phyloP scores from a whole-genome alignment of 768 basidiomycete species.

The Pilatotrama ljubarskyi region DNA sequence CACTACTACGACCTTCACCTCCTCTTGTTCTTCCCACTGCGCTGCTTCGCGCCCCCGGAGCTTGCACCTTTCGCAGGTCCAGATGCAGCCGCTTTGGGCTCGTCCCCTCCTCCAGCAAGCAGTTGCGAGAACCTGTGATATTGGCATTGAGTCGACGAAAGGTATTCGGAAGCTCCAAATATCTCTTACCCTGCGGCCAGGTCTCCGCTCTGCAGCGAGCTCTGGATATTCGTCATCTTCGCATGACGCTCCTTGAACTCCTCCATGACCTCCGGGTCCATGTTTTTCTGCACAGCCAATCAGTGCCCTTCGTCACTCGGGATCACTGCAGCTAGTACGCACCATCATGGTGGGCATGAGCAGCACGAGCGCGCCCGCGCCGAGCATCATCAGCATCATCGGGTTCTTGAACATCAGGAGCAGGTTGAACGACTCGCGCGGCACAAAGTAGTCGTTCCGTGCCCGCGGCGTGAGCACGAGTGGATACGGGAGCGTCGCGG shows the following conservation, averaged over 20 bases:
- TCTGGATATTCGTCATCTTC: constrained; percentile 55
- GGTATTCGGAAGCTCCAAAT: background rate
- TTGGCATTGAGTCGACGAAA: background rate
- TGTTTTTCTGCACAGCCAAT: constrained; percentile 56
- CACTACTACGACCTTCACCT: constrained; percentile 28
- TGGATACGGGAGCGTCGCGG: constrained; percentile 60
- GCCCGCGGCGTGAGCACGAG: constrained; percentile 54
- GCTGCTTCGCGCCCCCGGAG: constrained; percentile 24
- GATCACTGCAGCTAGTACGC: constrained; percentile 33
- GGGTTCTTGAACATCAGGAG: constrained; percentile 78
- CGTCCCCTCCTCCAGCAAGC: constrained; percentile 40
- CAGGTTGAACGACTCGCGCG: constrained; percentile 71
- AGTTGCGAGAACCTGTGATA: constrained; percentile 44
- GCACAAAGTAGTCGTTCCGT: constrained; percentile 64
- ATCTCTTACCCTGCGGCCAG: constrained; percentile 52
- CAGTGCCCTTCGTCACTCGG: background rate
- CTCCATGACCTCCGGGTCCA: constrained; percentile 70
- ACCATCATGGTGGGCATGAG: constrained; percentile 80
- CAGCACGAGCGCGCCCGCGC: constrained; percentile 65
- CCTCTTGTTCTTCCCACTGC: constrained; percentile 36
- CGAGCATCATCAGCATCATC: constrained; percentile 80
- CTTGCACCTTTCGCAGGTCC: constrained; percentile 19
- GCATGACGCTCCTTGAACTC: constrained; percentile 65
- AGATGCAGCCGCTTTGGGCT: constrained; percentile 31
- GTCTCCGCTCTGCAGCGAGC: constrained; percentile 58